Conservation (phyloP, 768 basidiomycete species). For the Suillus subluteus region DNA sequence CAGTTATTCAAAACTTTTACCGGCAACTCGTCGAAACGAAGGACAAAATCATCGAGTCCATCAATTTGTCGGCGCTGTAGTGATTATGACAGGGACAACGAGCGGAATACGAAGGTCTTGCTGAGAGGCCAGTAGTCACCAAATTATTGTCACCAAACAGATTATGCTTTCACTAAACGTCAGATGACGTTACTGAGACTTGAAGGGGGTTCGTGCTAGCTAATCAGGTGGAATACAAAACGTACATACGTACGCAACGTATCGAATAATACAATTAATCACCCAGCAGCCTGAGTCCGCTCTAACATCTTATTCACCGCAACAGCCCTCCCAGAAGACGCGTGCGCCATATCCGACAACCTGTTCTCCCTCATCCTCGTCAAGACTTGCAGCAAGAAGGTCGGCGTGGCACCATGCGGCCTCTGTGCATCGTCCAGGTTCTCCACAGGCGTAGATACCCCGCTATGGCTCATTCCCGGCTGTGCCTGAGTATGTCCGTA, state of each 20-base stretch:
- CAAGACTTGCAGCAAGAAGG: conserved; percentile 58
- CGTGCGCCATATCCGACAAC: conserved; percentile 58
- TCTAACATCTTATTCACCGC: conserved; percentile 76
- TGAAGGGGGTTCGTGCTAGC: background rate
- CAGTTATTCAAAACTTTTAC: too few species aligned
- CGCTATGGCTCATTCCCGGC: conserved; percentile 27
- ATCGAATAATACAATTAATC: background rate
- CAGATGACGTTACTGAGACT: background rate
- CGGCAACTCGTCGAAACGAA: too few species aligned
- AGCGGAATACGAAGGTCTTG: too few species aligned
- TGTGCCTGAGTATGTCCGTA: conserved; percentile 18
- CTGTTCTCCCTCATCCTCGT: conserved; percentile 69
- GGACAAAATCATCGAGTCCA: too few species aligned
- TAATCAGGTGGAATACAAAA: background rate
- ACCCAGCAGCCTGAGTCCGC: conserved; percentile 55
- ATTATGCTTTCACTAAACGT: background rate
- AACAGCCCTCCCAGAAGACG: conserved; percentile 50
- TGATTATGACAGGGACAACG: too few species aligned
- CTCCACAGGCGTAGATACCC: conserved; percentile 32
- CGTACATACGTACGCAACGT: background rate
- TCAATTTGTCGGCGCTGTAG: too few species aligned
- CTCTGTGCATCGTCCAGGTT: conserved; percentile 23
- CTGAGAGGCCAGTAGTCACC: too few species aligned
- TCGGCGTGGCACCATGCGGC: conserved; percentile 54
- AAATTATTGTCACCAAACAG: too few species aligned